Base-by-base conservation (phyloP, 495 filamentous ascomycete genomes). In the Lasiosphaeria miniovina region DNA sequence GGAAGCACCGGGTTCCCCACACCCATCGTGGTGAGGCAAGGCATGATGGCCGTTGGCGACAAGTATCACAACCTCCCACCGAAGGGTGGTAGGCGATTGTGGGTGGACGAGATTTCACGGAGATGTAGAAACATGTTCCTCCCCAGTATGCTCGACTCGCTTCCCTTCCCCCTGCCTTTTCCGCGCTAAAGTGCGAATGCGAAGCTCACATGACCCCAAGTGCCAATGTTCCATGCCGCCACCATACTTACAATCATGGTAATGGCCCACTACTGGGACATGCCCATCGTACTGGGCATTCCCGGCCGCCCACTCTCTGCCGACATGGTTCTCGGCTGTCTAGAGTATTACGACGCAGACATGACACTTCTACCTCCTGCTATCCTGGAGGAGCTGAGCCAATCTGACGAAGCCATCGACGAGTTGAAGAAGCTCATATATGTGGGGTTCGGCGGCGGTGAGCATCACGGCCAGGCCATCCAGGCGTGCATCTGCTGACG, bases 1-100 rank as follows among this genome's bases (percentile, higher is more conserved):
- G 85, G 85, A 15, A 82, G 82, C 41, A 86, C 84, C 4, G 85
- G 78, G 2, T 59, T 78, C 11, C 79, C 84, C 0, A 87, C 86
- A 65, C 80, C 80, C 1, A 73, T 88, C 4, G 61, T 75, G 7
- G 65, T 74, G 31, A 75, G 68, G 3, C 74, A 84, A 6, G 82
- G 79, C 32, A 77, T 77, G 60, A 12, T 83, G 4, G 74, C 72
- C 6, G 67, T 79, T 0, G 46, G 70, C 0, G 84, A 86, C 54
- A 61, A 43, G 14, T 66, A 58, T 35, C 67, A 65, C 6, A 33
- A 61, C 34, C 9, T 67, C 0, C 54, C 54, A 5, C 32, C 54
- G 7, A 67, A 65, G 56, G 50, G 74, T 8, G 77, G 74, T 5
- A 55, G 51, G 10, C 55, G 31, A 32, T 31, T 67, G 1, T 67